phyloP scores from a whole-genome alignment of 306 rosid genomes.

The Vigna hirtella region DNA sequence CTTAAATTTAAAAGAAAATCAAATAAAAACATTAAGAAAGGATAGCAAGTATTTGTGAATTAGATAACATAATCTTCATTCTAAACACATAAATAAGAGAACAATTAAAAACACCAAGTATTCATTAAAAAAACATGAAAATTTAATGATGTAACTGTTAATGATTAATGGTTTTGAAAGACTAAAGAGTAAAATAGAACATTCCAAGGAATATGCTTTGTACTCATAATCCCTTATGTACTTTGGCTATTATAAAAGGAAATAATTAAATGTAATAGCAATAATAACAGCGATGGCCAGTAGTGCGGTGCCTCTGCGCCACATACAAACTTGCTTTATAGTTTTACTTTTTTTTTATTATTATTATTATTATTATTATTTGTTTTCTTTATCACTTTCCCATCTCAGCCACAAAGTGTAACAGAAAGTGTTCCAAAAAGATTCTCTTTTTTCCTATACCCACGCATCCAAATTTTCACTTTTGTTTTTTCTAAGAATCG shows the following conservation, averaged over 20 bases:
- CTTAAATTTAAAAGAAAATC: too few relatives aligned
- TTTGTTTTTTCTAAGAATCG: neutral
- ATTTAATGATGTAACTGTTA: neutral
- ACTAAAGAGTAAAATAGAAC: slow-evolving; percentile 45
- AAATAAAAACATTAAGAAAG: too few relatives aligned
- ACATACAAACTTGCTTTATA: slow-evolving; percentile 49
- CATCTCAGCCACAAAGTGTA: slow-evolving; percentile 47
- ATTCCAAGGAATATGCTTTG: slow-evolving; percentile 78
- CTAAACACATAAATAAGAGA: too few relatives aligned
- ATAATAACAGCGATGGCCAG: slow-evolving; percentile 11
- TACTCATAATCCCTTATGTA: slow-evolving; percentile 23
- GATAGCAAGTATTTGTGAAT: too few relatives aligned
- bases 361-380: neutral
- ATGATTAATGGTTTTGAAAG: slow-evolving; percentile 16
- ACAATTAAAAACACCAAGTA: too few relatives aligned
- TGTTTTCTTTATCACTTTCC: slow-evolving; percentile 7
- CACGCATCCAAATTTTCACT: neutral
- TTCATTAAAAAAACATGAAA: too few relatives aligned
- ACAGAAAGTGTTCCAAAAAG: slow-evolving; percentile 39
- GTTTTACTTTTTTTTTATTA: neutral
- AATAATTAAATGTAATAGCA: neutral
- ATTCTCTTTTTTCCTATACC: neutral
- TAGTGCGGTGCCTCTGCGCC: slow-evolving; percentile 68
- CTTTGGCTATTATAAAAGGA: slow-evolving; percentile 13
- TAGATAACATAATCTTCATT: too few relatives aligned